Conservation (phyloP, 1,139 yeast species). For the Candida tunisiensis region DNA sequence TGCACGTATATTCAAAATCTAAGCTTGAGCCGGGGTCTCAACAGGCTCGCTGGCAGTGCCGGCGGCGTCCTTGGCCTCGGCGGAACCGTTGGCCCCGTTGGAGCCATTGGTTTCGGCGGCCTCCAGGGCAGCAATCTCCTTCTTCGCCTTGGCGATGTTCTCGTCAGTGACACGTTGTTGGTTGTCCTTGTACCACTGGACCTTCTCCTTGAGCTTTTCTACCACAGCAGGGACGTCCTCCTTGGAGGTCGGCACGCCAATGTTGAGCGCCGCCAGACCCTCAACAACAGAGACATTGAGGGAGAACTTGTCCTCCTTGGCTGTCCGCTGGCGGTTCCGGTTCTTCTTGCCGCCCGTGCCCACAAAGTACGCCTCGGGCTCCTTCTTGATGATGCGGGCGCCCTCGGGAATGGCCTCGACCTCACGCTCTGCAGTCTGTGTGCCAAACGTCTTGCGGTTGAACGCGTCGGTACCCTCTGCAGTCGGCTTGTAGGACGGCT, state of each 20-base stretch:
- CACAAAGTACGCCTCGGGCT: constrained; percentile 35
- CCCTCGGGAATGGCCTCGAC: constrained; percentile 42
- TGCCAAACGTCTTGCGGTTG: constrained; percentile 2
- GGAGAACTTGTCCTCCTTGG: constrained; percentile 34
- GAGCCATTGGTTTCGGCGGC: constrained; percentile 16
- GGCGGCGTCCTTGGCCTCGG: constrained; percentile 8
- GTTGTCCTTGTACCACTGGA: constrained; percentile 48
- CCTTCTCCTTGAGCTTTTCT: constrained; percentile 56
- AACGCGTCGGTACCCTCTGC: constrained; percentile 18
- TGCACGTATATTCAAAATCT: too few relatives aligned
- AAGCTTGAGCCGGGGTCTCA: too few relatives aligned
- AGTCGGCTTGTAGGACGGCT: constrained; percentile 63
- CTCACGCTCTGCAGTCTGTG: too few relatives aligned
- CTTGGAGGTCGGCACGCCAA: constrained; percentile 63
- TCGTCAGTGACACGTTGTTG: constrained; percentile 73
- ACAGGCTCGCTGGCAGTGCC: too few relatives aligned
- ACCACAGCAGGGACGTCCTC: constrained; percentile 59
- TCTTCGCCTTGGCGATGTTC: constrained; percentile 56
- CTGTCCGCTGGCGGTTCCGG: constrained; percentile 29
- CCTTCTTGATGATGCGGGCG: constrained; percentile 47
- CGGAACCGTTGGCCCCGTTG: constrained; percentile 12
- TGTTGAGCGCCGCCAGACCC: constrained; percentile 58
- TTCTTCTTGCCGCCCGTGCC: constrained; percentile 39
- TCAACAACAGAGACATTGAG: constrained; percentile 73
- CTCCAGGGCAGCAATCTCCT: constrained; percentile 42